These are phyloP conservation scores for Plantago coronopus DNA, from an alignment of 305 asterid genomes.

Conservation along the genomic window DNA sequence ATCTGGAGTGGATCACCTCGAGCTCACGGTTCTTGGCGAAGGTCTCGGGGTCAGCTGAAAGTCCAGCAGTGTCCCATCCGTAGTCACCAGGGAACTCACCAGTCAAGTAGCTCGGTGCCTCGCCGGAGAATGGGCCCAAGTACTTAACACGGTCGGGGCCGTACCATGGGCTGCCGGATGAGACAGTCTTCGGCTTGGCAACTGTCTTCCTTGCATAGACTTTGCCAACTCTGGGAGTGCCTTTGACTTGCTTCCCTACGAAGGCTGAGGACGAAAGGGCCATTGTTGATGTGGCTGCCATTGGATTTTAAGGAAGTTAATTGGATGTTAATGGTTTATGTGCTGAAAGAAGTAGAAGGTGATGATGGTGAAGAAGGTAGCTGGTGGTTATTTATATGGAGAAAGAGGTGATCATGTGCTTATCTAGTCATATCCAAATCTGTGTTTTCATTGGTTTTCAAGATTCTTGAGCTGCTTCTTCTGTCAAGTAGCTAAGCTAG, in stretches of 20 bases:
- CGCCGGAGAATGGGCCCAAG: slow-evolving; percentile 26
- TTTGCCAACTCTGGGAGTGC: slow-evolving; percentile 14
- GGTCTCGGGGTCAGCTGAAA: slow-evolving; percentile 27
- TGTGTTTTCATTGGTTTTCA: no score
- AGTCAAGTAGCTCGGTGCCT: slow-evolving; percentile 22
- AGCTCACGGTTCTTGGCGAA: slow-evolving; percentile 25
- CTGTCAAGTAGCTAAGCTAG: no score
- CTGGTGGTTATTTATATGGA: no score
- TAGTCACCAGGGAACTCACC: slow-evolving; percentile 29
- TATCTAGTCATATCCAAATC: no score
- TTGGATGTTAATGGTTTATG: no score
- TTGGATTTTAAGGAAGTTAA: neutral
- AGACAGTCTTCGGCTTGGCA: slow-evolving; percentile 9
- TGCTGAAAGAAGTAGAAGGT: no score
- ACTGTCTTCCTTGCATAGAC: slow-evolving; percentile 21
- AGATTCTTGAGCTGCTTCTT: no score
- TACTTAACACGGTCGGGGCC: slow-evolving; percentile 23
- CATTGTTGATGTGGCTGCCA: slow-evolving; percentile 31
- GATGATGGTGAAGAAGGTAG: no score
- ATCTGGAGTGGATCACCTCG: slow-evolving; percentile 19
- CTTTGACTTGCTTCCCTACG: slow-evolving; percentile 22
- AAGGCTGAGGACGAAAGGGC: slow-evolving; percentile 28
- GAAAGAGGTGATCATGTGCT: no score
- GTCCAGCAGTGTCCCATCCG: slow-evolving; percentile 30
- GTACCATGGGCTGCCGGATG: slow-evolving; percentile 27